Conservation (phyloP, 2,329 filamentous ascomycete species). For the Zalaria sp. region DNA sequence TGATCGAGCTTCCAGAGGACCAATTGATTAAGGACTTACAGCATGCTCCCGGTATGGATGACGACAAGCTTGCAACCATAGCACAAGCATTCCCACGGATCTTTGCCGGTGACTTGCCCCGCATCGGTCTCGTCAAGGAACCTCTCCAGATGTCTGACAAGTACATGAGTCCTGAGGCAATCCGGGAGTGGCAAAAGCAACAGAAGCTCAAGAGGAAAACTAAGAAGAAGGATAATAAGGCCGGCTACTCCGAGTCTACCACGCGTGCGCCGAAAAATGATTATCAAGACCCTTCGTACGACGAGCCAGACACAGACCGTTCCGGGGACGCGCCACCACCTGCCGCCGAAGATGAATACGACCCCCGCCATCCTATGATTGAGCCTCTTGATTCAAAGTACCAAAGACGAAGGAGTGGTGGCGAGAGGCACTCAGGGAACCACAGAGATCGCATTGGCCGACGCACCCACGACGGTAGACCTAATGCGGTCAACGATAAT, state of each 20-base stretch:
- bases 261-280: too few species aligned
- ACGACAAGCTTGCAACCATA: slow-evolving; percentile 29
- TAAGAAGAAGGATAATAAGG: slow-evolving; percentile 14
- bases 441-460: not conserved
- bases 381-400: not conserved
- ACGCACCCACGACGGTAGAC: slow-evolving; percentile 1
- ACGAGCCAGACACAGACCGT: too few species aligned
- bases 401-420: not conserved
- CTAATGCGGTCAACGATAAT: not conserved
- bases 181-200: not conserved
- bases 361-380: slow-evolving; percentile 25
- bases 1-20: slow-evolving; percentile 45
- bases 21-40: slow-evolving; percentile 34
- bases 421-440: not conserved
- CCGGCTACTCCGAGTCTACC: too few species aligned
- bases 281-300: too few species aligned
- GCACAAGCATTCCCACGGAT: slow-evolving; percentile 18
- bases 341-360: slow-evolving; percentile 33
- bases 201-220: slow-evolving; percentile 12
- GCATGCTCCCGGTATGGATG: slow-evolving; percentile 41
- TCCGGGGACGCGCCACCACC: too few species aligned
- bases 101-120: slow-evolving; percentile 29
- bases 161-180: too few species aligned
- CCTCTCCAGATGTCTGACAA: too few species aligned
- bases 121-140: slow-evolving; percentile 21